Evolutionary conservation across 2,329 filamentous ascomycete species (phyloP), one percentile per base, ranked within the genome.

Genomic region (Gaeumannomyces tritici): DNA sequence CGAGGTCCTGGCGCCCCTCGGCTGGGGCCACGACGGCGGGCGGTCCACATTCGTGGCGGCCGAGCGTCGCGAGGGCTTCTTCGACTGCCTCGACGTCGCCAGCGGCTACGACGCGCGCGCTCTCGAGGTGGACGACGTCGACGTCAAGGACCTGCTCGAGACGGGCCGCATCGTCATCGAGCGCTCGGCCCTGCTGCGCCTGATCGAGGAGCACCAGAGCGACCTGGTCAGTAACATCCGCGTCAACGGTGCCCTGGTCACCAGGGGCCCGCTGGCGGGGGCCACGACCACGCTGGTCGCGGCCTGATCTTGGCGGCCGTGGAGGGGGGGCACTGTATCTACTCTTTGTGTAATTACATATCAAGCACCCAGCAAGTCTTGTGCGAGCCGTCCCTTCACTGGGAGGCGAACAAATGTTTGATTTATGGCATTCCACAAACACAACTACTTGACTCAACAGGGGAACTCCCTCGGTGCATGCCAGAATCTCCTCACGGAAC

Each of bases 131-230:
- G 78, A 82, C n/a, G 89, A 96, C 65, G 91, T 99, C 47, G 95
- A 98, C 75, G 91, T 99, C 65, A 99, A 98, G 83, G 90, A 98
- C 73, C 76, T 99, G 66, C 77, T 99, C 67, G 90, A 95, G 78
- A 87, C 88, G 62, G 89, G 90, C 62, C 86, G 92, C 70, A 79
- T 99, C 64, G 87, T 99, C 64, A 86, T 99, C 70, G 95, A 99
- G 83, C 85, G 89, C 73, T 77, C 79, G 55, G 93, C 93, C 47
- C 80, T 99, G 70, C 83, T 87, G 73, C 82, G 84, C 73, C 85
- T 98, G 72, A 82, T 97, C 70, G 76, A 80, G 71, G 76, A 81
- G 67, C 92, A 96, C 70, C 82, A 88, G 77, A 88, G 83, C 70
- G 89, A 91, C 73, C 70, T 89, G 64, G 73, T 80, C 61, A 76